Evolutionary conservation across 2,329 filamentous ascomycete species (phyloP).

Genomic region (Paecilomyces niveus): DNA sequence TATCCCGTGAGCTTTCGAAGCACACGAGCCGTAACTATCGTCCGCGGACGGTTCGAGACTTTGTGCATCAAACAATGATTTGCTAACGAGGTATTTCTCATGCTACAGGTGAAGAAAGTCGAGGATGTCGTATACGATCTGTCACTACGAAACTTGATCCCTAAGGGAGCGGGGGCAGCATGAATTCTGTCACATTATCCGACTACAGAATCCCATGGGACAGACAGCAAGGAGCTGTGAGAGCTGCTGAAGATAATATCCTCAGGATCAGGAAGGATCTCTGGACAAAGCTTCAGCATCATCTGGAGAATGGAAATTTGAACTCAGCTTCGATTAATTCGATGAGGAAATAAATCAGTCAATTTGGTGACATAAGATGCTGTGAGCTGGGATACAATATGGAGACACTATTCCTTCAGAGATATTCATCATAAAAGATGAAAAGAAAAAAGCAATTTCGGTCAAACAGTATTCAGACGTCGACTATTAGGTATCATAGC

Average conservation of each 20-base stretch:
- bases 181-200: slow-evolving; percentile 2
- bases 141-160: slow-evolving; percentile 73
- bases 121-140: slow-evolving; percentile 98
- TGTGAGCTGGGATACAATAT: background rate
- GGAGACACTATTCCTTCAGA: background rate
- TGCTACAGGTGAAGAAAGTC: slow-evolving; percentile 73
- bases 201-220: background rate
- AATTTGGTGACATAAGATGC: background rate
- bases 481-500: background rate
- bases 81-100: background rate
- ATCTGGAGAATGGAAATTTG: too few species aligned
- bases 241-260: background rate
- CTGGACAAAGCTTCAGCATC: too few species aligned
- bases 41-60: too few species aligned
- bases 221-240: background rate
- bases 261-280: background rate
- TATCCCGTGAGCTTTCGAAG: background rate
- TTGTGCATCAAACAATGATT: background rate
- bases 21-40: background rate
- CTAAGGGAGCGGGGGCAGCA: slow-evolving; percentile 31
- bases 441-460: background rate
- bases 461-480: background rate
- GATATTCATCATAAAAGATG: background rate
- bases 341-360: background rate
- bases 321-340: too few species aligned